Evolutionary conservation across 306 rosid species (phyloP), one percentile per base, ranked within the genome.

Genomic region (Prunus padus): DNA sequence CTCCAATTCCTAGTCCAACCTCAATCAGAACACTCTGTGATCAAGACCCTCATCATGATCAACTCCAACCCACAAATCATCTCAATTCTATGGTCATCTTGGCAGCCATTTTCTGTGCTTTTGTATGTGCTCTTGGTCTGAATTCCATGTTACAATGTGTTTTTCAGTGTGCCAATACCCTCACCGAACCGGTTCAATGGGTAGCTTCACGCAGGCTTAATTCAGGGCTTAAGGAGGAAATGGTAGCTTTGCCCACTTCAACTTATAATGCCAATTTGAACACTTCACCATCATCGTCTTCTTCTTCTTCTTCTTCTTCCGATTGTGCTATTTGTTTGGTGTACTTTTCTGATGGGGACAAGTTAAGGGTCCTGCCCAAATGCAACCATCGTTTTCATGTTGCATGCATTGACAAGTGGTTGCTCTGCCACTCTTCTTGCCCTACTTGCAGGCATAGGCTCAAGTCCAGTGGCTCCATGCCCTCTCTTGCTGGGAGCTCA

Each of bases 341-440:
- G 8, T 97, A 89, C 23, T 93, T 89, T 72, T 57, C 16, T 4
- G 91, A 88, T 2, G 98, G 98, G 15, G 98, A 93, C 16, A 75
- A 65, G 20, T 71, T 93, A 46, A 86, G 96, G 76, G 83, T 84
- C 60, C 83, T 93, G 54, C 97, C 98, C 10, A 86, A 84, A 46
- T 93, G 98, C 64, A 86, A 74, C 67, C 98, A 93, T 59, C 77
- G 81, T 45, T 93, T 88, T 69, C 98, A 93, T 79, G 87, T 89
- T 45, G 78, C 10, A 45, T 93, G 98, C 83, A 86, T 91, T 72
- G 97, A 91, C 83, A 85, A 82, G 71, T 93, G 97, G 97, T 77
- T 93, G 14, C 81, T 85, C 37, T 81, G 85, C 70, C 93, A 87
- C 85, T 93, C 97, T 67, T 91, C 96, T 73, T 93, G 97, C 69